Percentiles rank a stretch among this genome's conserved stretches.
Evolutionary conservation across 208 protist species (phyloP).

Genomic region (Porcisia hertigi): DNA sequence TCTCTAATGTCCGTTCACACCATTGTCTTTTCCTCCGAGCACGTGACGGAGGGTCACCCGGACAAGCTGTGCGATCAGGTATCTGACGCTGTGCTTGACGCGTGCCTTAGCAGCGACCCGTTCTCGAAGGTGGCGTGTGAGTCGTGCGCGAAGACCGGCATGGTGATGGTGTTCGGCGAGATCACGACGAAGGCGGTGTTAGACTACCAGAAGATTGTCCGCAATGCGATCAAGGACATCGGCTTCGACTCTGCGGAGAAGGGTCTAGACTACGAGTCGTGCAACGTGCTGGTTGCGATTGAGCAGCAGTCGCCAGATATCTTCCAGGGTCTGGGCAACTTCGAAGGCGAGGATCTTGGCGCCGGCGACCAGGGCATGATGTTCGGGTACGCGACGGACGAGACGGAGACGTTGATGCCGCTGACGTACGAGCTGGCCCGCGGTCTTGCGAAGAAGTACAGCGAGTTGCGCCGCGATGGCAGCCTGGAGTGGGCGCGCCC

Average conservation of each 20-base stretch:
- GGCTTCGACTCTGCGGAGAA: conserved; percentile 96
- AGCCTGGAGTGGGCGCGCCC: conserved; percentile 95
- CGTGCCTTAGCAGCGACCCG: conserved; percentile 97
- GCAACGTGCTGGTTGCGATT: conserved; percentile 97
- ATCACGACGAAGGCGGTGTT: conserved; percentile 98
- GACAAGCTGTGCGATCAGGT: conserved; percentile 99
- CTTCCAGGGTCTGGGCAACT: conserved; percentile 96
- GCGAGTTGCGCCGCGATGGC: conserved; percentile 95
- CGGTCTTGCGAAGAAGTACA: conserved; percentile 93
- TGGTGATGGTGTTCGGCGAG: conserved; percentile 99
- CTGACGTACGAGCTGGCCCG: conserved; percentile 97
- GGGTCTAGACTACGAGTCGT: conserved; percentile 98
- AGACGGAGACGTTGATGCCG: conserved; percentile 98
- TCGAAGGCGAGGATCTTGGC: conserved; percentile 95
- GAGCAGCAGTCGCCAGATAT: conserved; percentile 99
- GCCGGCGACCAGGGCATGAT: conserved; percentile 99
- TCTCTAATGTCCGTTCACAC: conserved; percentile 69
- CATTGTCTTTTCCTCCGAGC: conserved; percentile 99
- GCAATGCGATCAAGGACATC: conserved; percentile 97
- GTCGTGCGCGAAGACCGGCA: conserved; percentile 98
- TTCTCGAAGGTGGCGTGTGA: conserved; percentile 99
- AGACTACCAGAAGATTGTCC: conserved; percentile 98
- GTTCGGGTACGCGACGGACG: conserved; percentile 99
- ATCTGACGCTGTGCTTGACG: conserved; percentile 99
- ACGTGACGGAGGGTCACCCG: conserved; percentile 99